Conservation (phyloP, 2,329 filamentous ascomycete species). For the Nemania serpens region DNA sequence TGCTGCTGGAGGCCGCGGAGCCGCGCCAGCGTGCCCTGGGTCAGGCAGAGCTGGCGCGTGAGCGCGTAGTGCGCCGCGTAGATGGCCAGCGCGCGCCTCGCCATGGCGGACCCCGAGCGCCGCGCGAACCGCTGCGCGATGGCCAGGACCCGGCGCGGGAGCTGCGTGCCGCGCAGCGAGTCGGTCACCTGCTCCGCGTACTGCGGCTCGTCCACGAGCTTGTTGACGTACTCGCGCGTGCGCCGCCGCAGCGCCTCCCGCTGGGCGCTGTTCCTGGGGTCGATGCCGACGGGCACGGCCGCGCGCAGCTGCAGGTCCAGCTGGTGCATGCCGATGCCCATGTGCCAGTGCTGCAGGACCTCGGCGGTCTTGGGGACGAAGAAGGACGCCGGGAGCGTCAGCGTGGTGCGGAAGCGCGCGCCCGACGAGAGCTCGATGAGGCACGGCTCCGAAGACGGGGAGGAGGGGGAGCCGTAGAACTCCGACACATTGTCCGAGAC, state of each 20-base stretch:
- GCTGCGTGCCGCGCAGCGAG: constrained; percentile 47
- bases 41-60: constrained; percentile 59
- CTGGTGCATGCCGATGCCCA: constrained; percentile 44
- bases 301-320: constrained; percentile 49
- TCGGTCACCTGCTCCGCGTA: constrained; percentile 59
- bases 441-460: constrained; percentile 41
- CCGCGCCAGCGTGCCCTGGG: constrained; percentile 47
- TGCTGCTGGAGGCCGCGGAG: constrained; percentile 48
- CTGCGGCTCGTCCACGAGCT: constrained; percentile 51
- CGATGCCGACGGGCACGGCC: constrained; percentile 57
- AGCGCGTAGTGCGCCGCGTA: constrained; percentile 62
- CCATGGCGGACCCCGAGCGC: constrained; percentile 49
- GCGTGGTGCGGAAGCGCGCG: constrained; percentile 47
- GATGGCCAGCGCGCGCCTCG: constrained; percentile 57
- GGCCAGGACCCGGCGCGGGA: constrained; percentile 53
- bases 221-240: constrained; percentile 55
- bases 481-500: constrained; percentile 51
- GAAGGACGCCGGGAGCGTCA: constrained; percentile 56
- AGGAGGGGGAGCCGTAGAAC: constrained; percentile 14
- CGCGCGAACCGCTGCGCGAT: constrained; percentile 56
- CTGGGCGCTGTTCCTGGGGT: constrained; percentile 48
- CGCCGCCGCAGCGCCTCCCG: constrained; percentile 53
- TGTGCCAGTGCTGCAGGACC: constrained; percentile 57
- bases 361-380: constrained; percentile 56
- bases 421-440: constrained; percentile 56